phyloP scores from a whole-genome alignment of 140 eudicot species.

The Bidens hawaiensis region DNA sequence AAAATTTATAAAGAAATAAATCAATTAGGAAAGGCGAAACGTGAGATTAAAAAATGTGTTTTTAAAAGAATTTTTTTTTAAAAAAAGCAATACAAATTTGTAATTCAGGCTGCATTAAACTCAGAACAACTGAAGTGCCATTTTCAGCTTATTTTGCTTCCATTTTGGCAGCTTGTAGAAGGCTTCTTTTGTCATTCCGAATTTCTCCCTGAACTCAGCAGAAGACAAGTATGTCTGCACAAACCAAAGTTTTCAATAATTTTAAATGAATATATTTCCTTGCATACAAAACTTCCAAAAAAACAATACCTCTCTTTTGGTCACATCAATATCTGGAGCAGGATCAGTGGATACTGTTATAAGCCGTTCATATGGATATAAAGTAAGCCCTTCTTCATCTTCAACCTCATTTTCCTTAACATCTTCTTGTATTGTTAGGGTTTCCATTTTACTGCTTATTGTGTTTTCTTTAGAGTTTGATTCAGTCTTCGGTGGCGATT shows the following conservation, averaged over 20 bases:
- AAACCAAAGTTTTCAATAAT: background rate
- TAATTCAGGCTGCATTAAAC: constrained; percentile 24
- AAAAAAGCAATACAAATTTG: constrained; percentile 40
- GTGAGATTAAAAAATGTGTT: background rate
- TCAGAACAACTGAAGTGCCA: constrained; percentile 82
- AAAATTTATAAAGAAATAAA: constrained; percentile 10
- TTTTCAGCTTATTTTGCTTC: constrained; percentile 95
- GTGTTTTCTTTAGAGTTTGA: constrained; percentile 50
- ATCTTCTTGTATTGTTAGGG: constrained; percentile 79
- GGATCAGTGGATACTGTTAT: constrained; percentile 66
- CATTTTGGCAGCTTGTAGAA: constrained; percentile 92
- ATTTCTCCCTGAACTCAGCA: constrained; percentile 87
- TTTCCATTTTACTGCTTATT: constrained; percentile 53
- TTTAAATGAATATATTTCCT: background rate
- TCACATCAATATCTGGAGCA: constrained; percentile 72
- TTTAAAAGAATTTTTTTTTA: background rate
- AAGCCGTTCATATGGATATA: constrained; percentile 82
- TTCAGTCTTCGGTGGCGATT: constrained; percentile 49
- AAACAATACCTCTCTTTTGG: constrained; percentile 81
- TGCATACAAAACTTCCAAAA: background rate
- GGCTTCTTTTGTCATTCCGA: constrained; percentile 78
- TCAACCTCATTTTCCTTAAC: constrained; percentile 82
- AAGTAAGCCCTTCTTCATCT: constrained; percentile 86
- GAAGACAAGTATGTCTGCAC: constrained; percentile 91
- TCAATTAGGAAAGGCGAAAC: background rate